These are phyloP conservation scores for Ciborinia camelliae DNA, from an alignment of 2,329 filamentous ascomycete genomes.

Conservation along the genomic window DNA sequence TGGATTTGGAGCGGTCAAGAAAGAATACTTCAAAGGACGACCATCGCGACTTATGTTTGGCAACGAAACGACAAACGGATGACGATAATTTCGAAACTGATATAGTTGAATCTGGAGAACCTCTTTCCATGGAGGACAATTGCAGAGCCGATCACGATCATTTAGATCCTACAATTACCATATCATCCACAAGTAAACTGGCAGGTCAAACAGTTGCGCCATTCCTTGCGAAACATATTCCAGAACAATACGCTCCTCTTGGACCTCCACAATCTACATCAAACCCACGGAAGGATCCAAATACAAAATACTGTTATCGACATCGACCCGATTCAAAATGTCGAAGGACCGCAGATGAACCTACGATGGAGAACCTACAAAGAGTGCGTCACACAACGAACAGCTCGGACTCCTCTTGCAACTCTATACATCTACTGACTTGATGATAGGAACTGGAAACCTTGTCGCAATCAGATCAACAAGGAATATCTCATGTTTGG, in stretches of 20 bases:
- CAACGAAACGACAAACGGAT: slow-evolving; percentile 19
- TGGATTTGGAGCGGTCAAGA: slow-evolving; percentile 22
- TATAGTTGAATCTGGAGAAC: slow-evolving; percentile 24
- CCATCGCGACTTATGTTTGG: slow-evolving; percentile 18
- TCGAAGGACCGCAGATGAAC: slow-evolving; percentile 86
- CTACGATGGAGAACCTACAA: slow-evolving; percentile 93
- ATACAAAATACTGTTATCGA: slow-evolving; percentile 93
- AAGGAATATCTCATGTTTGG: slow-evolving; percentile 97
- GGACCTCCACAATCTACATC: slow-evolving; percentile 47
- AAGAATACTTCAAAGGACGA: slow-evolving; percentile 20
- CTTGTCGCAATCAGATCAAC: slow-evolving; percentile 80
- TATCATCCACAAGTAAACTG: slow-evolving; percentile 33
- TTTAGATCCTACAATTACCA: slow-evolving; percentile 28
- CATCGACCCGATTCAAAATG: slow-evolving; percentile 94
- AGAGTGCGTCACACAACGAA: slow-evolving; percentile 53
- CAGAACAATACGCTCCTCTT: slow-evolving; percentile 78
- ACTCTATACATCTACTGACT: slow-evolving; percentile 4
- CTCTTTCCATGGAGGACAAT: slow-evolving; percentile 30
- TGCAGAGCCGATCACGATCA: slow-evolving; percentile 29
- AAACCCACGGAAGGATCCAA: slow-evolving; percentile 52
- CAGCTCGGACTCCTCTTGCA: not conserved
- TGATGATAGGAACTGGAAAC: slow-evolving; percentile 68
- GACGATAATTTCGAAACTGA: slow-evolving; percentile 18
- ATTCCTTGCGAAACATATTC: slow-evolving; percentile 88
- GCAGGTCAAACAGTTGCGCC: slow-evolving; percentile 47